A percentile compares a stretch with the other conserved stretches of the same genome.
phyloP scores from a whole-genome alignment of 208 protist genomes.

The Novymonas esmeraldas region DNA sequence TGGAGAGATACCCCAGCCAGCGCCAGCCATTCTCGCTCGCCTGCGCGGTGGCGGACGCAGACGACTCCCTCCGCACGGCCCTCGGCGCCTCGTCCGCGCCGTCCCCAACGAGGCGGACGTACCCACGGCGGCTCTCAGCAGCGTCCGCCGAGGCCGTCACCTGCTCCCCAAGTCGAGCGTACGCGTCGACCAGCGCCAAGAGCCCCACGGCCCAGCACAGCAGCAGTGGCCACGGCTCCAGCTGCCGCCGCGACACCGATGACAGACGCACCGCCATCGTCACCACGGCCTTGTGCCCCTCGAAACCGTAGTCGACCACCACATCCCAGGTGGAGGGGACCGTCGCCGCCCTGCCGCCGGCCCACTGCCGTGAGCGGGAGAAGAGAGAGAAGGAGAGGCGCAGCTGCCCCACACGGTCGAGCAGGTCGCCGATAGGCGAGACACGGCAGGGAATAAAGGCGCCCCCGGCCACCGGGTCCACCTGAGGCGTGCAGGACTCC shows the following conservation, averaged over 20 bases:
- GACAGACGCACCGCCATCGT: slow-evolving; percentile 29
- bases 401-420: slow-evolving; percentile 39
- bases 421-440: slow-evolving; percentile 40
- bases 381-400: slow-evolving; percentile 47
- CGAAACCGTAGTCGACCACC: slow-evolving; percentile 38
- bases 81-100: not conserved
- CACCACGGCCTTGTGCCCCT: slow-evolving; percentile 52
- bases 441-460: slow-evolving; percentile 42
- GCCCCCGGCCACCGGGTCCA: slow-evolving; percentile 27
- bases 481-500: slow-evolving; percentile 35
- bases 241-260: slow-evolving; percentile 13
- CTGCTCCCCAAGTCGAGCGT: slow-evolving; percentile 10
- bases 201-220: slow-evolving; percentile 16
- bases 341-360: slow-evolving; percentile 13
- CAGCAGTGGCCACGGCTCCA: slow-evolving; percentile 18
- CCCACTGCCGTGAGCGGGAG: slow-evolving; percentile 22
- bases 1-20: slow-evolving; percentile 48
- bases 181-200: slow-evolving; percentile 15
- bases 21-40: slow-evolving; percentile 34
- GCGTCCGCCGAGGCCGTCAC: not conserved
- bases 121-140: not conserved
- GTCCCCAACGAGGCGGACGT: not conserved
- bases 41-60: not conserved
- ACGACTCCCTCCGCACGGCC: not conserved
- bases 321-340: slow-evolving; percentile 43